Evolutionary conservation across 2,329 filamentous ascomycete genomes (phyloP), one percentile per base, ranked within the genome.

Genomic region (Alternaria sp.): DNA sequence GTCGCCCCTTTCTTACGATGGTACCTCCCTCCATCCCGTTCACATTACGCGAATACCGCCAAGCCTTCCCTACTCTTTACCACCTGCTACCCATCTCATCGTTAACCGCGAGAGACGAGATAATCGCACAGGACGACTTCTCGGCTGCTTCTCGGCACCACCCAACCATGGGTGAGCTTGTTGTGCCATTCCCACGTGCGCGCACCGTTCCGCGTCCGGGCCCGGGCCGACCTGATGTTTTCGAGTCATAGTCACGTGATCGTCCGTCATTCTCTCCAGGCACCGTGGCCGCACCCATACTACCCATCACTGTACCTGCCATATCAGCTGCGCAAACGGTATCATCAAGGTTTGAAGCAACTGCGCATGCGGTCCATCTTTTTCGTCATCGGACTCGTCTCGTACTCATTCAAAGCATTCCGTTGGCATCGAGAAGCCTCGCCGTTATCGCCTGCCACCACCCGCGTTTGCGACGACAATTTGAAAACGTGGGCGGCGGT

Each of bases 181-280:
- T 23, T 23, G 28, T 43, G 43, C 25, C 21, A 55, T 55, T 23
- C 41, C 58, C 50, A 60, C 58, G 58, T 55, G 58, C 43, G 37
- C 41, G 58, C 51, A 37, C 58, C 50, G 43, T 60, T 47, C 58
- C 58, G 50, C 50, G 14, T 53, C n/a, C 51, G 26, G 28, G 28
- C 26, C 47, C 49, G 49, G 49, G 28, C 49, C 49, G 49, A 53
- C 15, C 21, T 25, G 20, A 23, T n/a, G 30, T 14, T 25, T 20
- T 15, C 28, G 30, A 41, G 18, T 51, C 28, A 53, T 15, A 12
- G 23, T 6, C 28, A 30, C 14, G 30, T 33, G 20, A 44, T 7
- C 26, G 15, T n/a, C 51, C 15, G 33, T 18, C 21, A 43, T 9
- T 11, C n/a, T 14, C 18, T 21, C 28, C 20, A n/a, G 49, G 12